These are phyloP conservation scores for Ophiostoma populinum DNA, from an alignment of 2,329 filamentous ascomycete species.

Conservation along the genomic window DNA sequence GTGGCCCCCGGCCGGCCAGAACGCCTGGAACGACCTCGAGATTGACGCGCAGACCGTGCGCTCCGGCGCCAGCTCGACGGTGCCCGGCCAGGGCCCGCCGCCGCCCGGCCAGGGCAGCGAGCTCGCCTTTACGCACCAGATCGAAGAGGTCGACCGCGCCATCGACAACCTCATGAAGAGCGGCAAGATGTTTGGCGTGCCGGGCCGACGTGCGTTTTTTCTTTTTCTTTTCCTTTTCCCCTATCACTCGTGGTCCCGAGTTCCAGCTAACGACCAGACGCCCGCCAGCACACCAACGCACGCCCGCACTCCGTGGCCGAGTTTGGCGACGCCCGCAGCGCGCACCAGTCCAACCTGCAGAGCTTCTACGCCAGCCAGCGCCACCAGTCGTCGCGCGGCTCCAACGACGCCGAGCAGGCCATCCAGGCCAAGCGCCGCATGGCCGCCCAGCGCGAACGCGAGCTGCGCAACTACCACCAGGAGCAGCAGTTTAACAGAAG, in stretches of 20 bases:
- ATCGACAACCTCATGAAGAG: conserved; percentile 94
- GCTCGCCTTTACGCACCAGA: conserved; percentile 19
- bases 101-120: conserved; percentile 10
- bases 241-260: not conserved
- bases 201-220: conserved; percentile 45
- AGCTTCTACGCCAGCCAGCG: conserved; percentile 90
- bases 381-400: conserved; percentile 70
- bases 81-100: conserved; percentile 18
- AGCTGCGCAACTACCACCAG: conserved; percentile 98
- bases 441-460: conserved; percentile 96
- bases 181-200: conserved; percentile 67
- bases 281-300: conserved; percentile 46
- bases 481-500: conserved; percentile 99
- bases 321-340: conserved; percentile 52
- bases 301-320: conserved; percentile 77
- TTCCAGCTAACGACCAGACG: conserved; percentile 33
- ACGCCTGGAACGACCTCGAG: conserved; percentile 15
- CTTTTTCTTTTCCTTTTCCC: too few species aligned
- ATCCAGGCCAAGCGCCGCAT: conserved; percentile 98
- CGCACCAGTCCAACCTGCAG: conserved; percentile 68
- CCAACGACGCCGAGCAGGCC: conserved; percentile 89
- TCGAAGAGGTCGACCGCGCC: conserved; percentile 81
- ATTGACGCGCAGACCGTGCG: conserved; percentile 15
- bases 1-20: conserved; percentile 14
- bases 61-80: conserved; percentile 19